These are phyloP conservation scores for Geotrichum citri-aurantii DNA, from an alignment of 1,139 yeast species.

Conservation along the genomic window DNA sequence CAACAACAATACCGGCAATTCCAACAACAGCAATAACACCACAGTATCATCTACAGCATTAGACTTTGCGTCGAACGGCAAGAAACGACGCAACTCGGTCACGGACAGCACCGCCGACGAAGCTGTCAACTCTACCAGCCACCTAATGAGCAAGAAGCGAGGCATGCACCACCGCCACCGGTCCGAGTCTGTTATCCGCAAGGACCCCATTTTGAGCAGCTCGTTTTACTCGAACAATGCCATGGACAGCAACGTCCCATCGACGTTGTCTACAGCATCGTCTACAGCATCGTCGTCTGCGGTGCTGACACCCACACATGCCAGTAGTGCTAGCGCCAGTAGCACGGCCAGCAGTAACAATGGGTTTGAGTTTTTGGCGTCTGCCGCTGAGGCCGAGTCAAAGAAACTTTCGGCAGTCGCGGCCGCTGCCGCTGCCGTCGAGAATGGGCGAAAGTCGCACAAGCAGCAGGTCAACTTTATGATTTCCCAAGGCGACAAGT, in stretches of 20 bases:
- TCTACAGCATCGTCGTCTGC: neutral
- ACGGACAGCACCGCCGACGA: neutral
- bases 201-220: slow-evolving; percentile 3
- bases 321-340: neutral
- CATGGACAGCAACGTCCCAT: neutral
- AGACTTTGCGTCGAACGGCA: neutral
- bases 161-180: slow-evolving; percentile 15
- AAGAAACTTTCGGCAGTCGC: neutral
- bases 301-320: neutral
- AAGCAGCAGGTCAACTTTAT: slow-evolving; percentile 7
- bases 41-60: neutral
- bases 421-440: neutral
- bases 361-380: neutral
- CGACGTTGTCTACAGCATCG: neutral
- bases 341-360: slow-evolving; percentile 4
- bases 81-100: slow-evolving; percentile 13
- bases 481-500: slow-evolving; percentile 7
- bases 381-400: neutral
- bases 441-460: neutral
- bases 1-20: slow-evolving; percentile 4
- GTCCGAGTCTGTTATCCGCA: slow-evolving; percentile 15
- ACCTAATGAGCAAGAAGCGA: slow-evolving; percentile 7
- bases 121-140: slow-evolving; percentile 8
- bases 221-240: neutral
- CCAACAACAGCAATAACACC: slow-evolving; percentile 10